Conservation (phyloP, 352 stramenopile genomes). For the Phytophthora litchii region DNA sequence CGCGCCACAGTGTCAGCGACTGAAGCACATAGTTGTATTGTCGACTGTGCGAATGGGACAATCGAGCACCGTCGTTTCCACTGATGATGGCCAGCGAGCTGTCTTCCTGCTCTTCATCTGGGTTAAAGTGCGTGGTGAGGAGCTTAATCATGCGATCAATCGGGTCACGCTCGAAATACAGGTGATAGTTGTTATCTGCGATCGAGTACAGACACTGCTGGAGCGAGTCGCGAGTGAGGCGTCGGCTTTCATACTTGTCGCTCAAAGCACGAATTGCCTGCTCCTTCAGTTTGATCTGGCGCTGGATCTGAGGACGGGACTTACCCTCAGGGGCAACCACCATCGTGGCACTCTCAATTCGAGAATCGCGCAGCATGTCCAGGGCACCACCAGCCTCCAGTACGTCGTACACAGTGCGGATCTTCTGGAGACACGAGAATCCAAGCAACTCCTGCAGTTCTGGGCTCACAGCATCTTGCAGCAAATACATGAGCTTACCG, state of each 20-base stretch:
- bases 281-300: slow-evolving; percentile 94
- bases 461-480: slow-evolving; percentile 91
- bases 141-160: slow-evolving; percentile 96
- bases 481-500: slow-evolving; percentile 95
- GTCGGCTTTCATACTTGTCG: slow-evolving; percentile 60
- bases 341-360: slow-evolving; percentile 94
- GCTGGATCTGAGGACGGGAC: slow-evolving; percentile 88
- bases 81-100: slow-evolving; percentile 93
- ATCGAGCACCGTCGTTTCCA: slow-evolving; percentile 91
- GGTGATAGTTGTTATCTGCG: slow-evolving; percentile 96
- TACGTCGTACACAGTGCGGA: slow-evolving; percentile 92
- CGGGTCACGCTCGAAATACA: slow-evolving; percentile 97
- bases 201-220: slow-evolving; percentile 97
- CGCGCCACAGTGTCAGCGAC: slow-evolving; percentile 95
- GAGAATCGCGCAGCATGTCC: slow-evolving; percentile 81
- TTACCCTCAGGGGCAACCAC: slow-evolving; percentile 94
- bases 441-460: slow-evolving; percentile 87
- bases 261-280: slow-evolving; percentile 89
- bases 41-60: slow-evolving; percentile 94
- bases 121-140: slow-evolving; percentile 88
- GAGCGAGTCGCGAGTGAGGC: slow-evolving; percentile 83
- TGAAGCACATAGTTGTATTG: slow-evolving; percentile 98
- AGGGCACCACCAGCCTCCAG: slow-evolving; percentile 75
- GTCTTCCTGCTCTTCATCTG: slow-evolving; percentile 67
- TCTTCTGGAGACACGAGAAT: slow-evolving; percentile 81